A percentile compares a stretch with the other conserved stretches of the same genome.
These are phyloP conservation scores for Westerdykella aurantiaca DNA, from an alignment of 2,329 filamentous ascomycete genomes.

Conservation along the genomic window DNA sequence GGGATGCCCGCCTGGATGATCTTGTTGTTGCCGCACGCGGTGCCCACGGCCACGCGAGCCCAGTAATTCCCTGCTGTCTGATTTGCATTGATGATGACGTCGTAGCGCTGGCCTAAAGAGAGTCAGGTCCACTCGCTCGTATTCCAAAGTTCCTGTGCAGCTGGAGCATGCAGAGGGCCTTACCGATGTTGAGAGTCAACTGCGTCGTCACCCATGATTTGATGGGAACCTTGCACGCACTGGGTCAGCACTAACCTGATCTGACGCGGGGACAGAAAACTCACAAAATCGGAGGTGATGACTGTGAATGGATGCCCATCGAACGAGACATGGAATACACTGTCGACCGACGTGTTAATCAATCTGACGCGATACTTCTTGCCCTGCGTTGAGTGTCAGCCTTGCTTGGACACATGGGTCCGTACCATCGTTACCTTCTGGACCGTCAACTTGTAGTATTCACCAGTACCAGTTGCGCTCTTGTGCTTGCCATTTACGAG, in stretches of 20 bases:
- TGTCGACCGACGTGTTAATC: slow-evolving; percentile 47
- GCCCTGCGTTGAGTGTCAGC: slow-evolving; percentile 25
- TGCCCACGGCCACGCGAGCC: slow-evolving; percentile 41
- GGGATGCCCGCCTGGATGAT: slow-evolving; percentile 23
- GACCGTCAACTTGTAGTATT: slow-evolving; percentile 32
- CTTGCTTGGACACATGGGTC: background rate
- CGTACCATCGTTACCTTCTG: slow-evolving; percentile 20
- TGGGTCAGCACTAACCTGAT: slow-evolving; percentile 3
- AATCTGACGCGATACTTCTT: slow-evolving; percentile 54
- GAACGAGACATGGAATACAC: slow-evolving; percentile 28
- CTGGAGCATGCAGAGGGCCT: slow-evolving; percentile 1
- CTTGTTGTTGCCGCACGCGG: slow-evolving; percentile 24
- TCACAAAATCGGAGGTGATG: slow-evolving; percentile 38
- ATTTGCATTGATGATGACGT: slow-evolving; percentile 43
- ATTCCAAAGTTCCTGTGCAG: slow-evolving; percentile 1
- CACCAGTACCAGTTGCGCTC: slow-evolving; percentile 38
- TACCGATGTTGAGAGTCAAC: slow-evolving; percentile 30
- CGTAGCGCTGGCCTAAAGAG: slow-evolving; percentile 41
- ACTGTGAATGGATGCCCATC: slow-evolving; percentile 41
- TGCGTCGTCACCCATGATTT: slow-evolving; percentile 34
- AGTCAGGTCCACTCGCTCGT: background rate
- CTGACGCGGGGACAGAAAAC: slow-evolving; percentile 7
- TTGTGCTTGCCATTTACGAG: slow-evolving; percentile 53
- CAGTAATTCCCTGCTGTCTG: slow-evolving; percentile 43
- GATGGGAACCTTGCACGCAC: slow-evolving; percentile 32